Conservation (phyloP, 2,329 filamentous ascomycete genomes). For the Dichotomopilus funicola region DNA sequence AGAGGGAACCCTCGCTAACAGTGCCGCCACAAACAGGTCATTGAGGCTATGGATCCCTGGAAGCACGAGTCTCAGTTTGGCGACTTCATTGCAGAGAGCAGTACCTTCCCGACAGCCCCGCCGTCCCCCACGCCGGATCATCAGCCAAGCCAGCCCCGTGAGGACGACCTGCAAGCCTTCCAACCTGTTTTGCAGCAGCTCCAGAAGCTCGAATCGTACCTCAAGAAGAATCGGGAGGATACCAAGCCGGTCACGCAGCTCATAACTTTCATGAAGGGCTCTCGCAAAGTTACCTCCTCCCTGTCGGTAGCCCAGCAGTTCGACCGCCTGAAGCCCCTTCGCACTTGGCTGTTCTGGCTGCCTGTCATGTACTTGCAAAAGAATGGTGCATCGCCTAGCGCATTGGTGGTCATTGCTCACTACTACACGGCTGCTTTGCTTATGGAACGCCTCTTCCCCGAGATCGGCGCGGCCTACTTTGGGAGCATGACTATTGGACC, state of each 20-base stretch:
- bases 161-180: constrained; percentile 65
- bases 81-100: constrained; percentile 74
- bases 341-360: constrained; percentile 94
- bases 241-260: constrained; percentile 62
- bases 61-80: constrained; percentile 82
- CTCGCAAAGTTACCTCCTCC: constrained; percentile 62
- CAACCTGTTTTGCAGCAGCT: constrained; percentile 62
- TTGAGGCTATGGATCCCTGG: constrained; percentile 87
- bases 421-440: constrained; percentile 85
- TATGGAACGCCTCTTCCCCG: constrained; percentile 85
- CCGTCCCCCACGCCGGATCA: constrained; percentile 56
- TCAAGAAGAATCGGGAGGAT: constrained; percentile 65
- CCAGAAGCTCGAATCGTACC: constrained; percentile 58
- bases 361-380: constrained; percentile 77
- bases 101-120: constrained; percentile 62
- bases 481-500: constrained; percentile 72
- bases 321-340: constrained; percentile 77
- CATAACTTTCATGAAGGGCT: constrained; percentile 64
- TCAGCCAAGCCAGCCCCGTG: constrained; percentile 55
- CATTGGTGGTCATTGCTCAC: constrained; percentile 78
- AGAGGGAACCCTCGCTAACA: constrained; percentile 15
- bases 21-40: constrained; percentile 50
- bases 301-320: constrained; percentile 79
- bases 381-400: constrained; percentile 66
- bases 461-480: constrained; percentile 84